Percentiles rank a stretch among this genome's conserved stretches.
phyloP scores from a whole-genome alignment of 1,284 basidiomycete species.

The Pyrrhoderma lamaoense region DNA sequence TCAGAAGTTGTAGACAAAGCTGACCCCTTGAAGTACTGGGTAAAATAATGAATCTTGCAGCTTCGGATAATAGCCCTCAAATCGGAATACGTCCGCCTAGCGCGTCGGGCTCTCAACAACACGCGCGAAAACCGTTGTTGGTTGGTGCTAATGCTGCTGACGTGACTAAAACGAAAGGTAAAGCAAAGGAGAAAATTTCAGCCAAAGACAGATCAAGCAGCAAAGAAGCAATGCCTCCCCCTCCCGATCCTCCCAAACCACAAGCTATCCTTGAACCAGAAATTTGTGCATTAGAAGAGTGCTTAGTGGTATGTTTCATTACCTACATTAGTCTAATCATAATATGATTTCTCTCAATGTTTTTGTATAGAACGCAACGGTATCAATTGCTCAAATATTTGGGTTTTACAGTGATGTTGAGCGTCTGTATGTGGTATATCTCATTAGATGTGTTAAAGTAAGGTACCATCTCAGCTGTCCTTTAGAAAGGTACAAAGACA shows the following conservation, averaged over 20 bases:
- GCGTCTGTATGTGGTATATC: constrained; percentile 44
- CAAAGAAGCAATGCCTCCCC: constrained; percentile 47
- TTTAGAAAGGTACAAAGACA: constrained; percentile 50
- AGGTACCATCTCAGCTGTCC: neutral
- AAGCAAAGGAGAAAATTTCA: constrained; percentile 2
- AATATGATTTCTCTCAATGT: neutral
- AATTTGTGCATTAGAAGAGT: constrained; percentile 45
- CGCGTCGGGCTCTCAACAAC: neutral
- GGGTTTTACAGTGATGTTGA: constrained; percentile 56
- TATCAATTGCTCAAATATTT: constrained; percentile 64
- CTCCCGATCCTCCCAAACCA: constrained; percentile 41
- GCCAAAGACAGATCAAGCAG: constrained; percentile 20
- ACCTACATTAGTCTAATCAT: neutral
- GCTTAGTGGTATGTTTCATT: constrained; percentile 42
- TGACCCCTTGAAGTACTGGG: no score
- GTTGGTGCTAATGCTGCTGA: constrained; percentile 7
- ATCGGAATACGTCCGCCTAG: constrained; percentile 7
- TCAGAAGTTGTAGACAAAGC: no score
- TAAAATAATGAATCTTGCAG: no score
- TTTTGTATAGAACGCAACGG: constrained; percentile 46
- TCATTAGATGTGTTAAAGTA: neutral
- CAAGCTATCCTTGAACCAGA: constrained; percentile 55
- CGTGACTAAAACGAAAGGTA: constrained; percentile 3
- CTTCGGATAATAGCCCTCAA: no score
- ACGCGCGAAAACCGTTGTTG: constrained; percentile 11